Evolutionary conservation across 1,139 yeast species (phyloP).

Genomic region (Yamadazyma dendronema): DNA sequence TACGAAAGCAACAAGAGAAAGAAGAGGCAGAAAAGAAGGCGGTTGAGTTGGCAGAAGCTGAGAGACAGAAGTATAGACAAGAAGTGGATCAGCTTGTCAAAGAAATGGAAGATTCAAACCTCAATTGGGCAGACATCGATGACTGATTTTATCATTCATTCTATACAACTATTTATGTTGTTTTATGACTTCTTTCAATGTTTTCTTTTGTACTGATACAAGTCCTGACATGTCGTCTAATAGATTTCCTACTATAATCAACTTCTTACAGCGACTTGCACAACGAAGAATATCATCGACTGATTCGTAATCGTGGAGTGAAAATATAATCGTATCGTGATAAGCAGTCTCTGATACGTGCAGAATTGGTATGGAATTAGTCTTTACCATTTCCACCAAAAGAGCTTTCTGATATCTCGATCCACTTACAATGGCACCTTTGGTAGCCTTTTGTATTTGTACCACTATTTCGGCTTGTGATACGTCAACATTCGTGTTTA

Average conservation of each 20-base stretch:
- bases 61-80: conserved; percentile 13
- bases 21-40: conserved; percentile 12
- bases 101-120: conserved; percentile 27
- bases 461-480: conserved; percentile 12
- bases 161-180: background rate
- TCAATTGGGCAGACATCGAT: conserved; percentile 34
- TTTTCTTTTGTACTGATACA: background rate
- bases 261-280: conserved; percentile 6
- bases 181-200: background rate
- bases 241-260: conserved; percentile 12
- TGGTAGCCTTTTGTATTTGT: conserved; percentile 1
- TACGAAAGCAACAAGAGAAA: conserved; percentile 7
- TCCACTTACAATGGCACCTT: conserved; percentile 10
- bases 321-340: conserved; percentile 12
- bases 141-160: conserved; percentile 3
- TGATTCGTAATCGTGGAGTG: conserved; percentile 10
- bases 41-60: conserved; percentile 10
- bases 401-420: conserved; percentile 14
- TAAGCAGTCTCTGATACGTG: conserved; percentile 4
- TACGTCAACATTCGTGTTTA: conserved; percentile 10
- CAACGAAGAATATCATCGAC: conserved; percentile 9
- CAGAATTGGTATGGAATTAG: conserved; percentile 2
- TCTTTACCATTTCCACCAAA: conserved; percentile 9
- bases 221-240: conserved; percentile 3
- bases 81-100: conserved; percentile 32